Conservation (phyloP, 768 basidiomycete genomes). For the Naganishia friedmannii region DNA sequence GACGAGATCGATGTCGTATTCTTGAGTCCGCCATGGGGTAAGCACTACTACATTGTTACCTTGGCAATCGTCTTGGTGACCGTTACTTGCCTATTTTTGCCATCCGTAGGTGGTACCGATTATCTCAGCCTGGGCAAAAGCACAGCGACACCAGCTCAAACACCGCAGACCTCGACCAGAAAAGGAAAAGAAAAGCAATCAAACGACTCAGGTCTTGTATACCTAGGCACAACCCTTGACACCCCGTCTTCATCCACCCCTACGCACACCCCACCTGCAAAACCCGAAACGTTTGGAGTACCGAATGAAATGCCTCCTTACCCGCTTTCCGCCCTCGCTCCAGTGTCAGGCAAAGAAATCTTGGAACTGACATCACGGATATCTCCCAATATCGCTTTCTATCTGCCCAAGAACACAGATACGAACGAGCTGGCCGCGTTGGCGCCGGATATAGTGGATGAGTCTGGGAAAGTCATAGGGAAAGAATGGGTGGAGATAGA, state of each 20-base stretch:
- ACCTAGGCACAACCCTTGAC: slow-evolving; percentile 46
- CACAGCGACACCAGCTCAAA: slow-evolving; percentile 12
- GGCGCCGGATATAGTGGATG: slow-evolving; percentile 40
- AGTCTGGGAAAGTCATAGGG: slow-evolving; percentile 36
- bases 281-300: slow-evolving; percentile 25
- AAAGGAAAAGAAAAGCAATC: slow-evolving; percentile 17
- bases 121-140: slow-evolving; percentile 38
- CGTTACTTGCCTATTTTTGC: slow-evolving; percentile 25
- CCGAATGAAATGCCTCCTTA: slow-evolving; percentile 53
- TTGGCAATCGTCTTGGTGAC: slow-evolving; percentile 6
- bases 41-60: slow-evolving; percentile 64
- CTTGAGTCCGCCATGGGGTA: slow-evolving; percentile 93
- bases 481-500: slow-evolving; percentile 78
- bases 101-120: slow-evolving; percentile 43
- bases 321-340: slow-evolving; percentile 68
- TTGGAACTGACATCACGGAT: slow-evolving; percentile 70
- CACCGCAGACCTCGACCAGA: not conserved
- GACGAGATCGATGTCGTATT: slow-evolving; percentile 78
- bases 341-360: slow-evolving; percentile 77
- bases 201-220: not conserved
- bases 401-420: slow-evolving; percentile 75
- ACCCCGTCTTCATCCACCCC: slow-evolving; percentile 47
- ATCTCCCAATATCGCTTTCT: slow-evolving; percentile 82
- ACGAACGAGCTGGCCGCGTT: slow-evolving; percentile 69
- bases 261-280: not conserved